Conservation (phyloP, 345 rosid genomes). For the Eucalyptus pauciflora region DNA sequence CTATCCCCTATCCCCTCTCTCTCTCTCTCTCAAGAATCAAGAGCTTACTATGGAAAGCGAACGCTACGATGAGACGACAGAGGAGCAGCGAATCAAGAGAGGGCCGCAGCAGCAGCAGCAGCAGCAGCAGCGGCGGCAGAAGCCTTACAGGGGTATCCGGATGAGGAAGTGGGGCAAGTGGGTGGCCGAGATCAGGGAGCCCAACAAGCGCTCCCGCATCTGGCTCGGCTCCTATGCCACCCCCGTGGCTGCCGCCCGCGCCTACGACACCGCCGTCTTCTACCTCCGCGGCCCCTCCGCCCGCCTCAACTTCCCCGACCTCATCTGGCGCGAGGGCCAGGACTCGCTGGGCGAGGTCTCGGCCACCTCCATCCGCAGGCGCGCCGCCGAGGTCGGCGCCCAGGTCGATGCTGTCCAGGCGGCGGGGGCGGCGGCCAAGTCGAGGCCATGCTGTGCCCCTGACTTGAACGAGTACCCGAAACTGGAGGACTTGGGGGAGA, state of each 20-base stretch:
- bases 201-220: conserved; percentile 34
- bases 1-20: neutral
- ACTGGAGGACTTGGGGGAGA: conserved; percentile 11
- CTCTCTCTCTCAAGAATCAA: neutral
- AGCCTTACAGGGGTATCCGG: conserved; percentile 34
- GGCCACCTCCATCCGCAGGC: conserved; percentile 22
- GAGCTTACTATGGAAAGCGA: neutral
- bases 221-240: conserved; percentile 44
- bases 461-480: conserved; percentile 30
- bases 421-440: neutral
- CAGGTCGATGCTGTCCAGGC: conserved; percentile 18
- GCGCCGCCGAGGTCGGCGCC: conserved; percentile 37
- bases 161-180: conserved; percentile 54
- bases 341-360: conserved; percentile 9
- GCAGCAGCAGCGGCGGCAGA: neutral
- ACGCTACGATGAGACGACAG: neutral
- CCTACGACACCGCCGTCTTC: conserved; percentile 41
- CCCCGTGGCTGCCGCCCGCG: conserved; percentile 37
- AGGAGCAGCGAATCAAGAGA: neutral
- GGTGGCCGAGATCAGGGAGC: conserved; percentile 44
- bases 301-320: conserved; percentile 38
- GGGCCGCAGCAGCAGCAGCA: neutral
- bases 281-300: conserved; percentile 41
- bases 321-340: conserved; percentile 1
- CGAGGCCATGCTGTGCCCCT: conserved; percentile 5